These are phyloP conservation scores for Fusarium coffeatum DNA, from an alignment of 2,329 filamentous ascomycete genomes.

Conservation along the genomic window DNA sequence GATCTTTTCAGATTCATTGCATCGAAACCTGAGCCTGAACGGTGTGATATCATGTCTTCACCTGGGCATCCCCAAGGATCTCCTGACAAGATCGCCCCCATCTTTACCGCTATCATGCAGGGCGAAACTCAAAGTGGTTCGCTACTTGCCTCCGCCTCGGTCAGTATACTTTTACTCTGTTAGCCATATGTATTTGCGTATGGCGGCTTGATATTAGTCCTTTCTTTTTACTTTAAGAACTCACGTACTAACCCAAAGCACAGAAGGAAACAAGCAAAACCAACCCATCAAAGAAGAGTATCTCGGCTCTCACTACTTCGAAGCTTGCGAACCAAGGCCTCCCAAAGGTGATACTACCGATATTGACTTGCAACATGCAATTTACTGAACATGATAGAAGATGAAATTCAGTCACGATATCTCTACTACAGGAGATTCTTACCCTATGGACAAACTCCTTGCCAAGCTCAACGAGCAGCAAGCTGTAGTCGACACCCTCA, in stretches of 20 bases:
- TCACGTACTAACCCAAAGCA: background rate
- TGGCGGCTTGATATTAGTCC: background rate
- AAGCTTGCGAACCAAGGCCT: constrained; percentile 67
- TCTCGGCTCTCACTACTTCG: constrained; percentile 62
- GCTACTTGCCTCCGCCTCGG: constrained; percentile 16
- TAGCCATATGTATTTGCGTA: background rate
- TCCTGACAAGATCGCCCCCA: constrained; percentile 41
- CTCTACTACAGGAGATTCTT: constrained; percentile 53
- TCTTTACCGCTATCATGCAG: constrained; percentile 28
- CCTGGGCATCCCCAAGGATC: constrained; percentile 46
- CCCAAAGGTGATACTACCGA: constrained; percentile 59
- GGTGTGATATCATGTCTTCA: constrained; percentile 47
- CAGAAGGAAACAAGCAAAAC: constrained; percentile 39
- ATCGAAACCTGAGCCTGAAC: constrained; percentile 8
- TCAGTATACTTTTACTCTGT: constrained; percentile 34
- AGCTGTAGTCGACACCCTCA: constrained; percentile 64
- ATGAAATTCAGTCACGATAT: constrained; percentile 61
- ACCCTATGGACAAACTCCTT: constrained; percentile 77
- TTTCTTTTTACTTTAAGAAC: background rate
- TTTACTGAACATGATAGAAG: constrained; percentile 54
- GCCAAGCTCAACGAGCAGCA: constrained; percentile 80
- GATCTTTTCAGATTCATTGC: constrained; percentile 10
- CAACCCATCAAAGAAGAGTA: constrained; percentile 55
- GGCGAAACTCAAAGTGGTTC: constrained; percentile 40
- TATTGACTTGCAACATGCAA: background rate